Evolutionary conservation across 2,329 filamentous ascomycete genomes (phyloP), one percentile per base, ranked within the genome.

Genomic region (Pseudocercospora pini-densiflorae): DNA sequence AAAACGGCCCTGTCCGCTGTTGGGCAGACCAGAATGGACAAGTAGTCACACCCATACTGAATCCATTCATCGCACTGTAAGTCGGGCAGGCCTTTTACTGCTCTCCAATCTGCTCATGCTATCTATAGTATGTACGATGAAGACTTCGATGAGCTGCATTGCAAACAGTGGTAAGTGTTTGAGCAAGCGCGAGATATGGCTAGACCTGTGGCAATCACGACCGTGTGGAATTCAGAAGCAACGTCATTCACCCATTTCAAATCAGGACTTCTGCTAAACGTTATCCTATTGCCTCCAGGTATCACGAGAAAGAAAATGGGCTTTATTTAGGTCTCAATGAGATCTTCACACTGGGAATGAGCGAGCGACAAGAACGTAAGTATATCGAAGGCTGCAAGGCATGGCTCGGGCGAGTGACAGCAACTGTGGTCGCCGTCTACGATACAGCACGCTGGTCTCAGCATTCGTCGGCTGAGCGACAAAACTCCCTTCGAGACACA

Each of bases 21-120:
- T 58, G 55, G 55, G 21, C 9, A 36, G 55, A 58, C 16, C 29
- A 58, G 55, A 43, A 21, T 19, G 29, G 19, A 1, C n/a, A 40
- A 9, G 19, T 2, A 1, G 33, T 58, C 9, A 36, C 55, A 8
- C 55, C 33, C 23, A 58, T 58, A 6, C 55, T 58, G 31, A 58
- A 58, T 40, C 55, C 55, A 19, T 58, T 58, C 33, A 19, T 58
- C 14, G 55, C 55, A 43, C n/a, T 58, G 55, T 58, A 6, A 43
- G 55, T 36, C n/a, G 5, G 31, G 1, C 27, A 29, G 16, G 5
- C 23, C 16, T 55, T 4, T 10, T 27, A 4, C 14, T 54, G 9
- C 2, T 27, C 6, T 16, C 7, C 27, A 16, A 7, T 27, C 10
- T 19, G 16, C 51, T 55, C 12, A 55, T 16, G 40, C 24, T 55